Evolutionary conservation across 139 green algal species (phyloP).

Genomic region (Asterochloris erici): DNA sequence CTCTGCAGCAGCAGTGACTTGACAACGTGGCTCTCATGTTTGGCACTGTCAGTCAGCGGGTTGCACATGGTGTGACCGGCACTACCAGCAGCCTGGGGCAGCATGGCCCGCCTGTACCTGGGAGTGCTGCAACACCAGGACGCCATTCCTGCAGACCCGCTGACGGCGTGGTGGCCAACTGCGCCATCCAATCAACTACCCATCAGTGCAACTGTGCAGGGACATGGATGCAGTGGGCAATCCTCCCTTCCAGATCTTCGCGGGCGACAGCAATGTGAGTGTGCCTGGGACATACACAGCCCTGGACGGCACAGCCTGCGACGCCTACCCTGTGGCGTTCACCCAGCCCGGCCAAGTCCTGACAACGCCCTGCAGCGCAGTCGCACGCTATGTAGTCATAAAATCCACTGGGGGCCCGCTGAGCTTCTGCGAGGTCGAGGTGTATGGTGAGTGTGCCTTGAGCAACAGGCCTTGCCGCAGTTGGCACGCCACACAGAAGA

Average conservation of each 20-base stretch:
- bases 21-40: no score
- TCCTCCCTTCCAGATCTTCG: not conserved
- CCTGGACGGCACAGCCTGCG: constrained; percentile 11
- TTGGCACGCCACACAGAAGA: no score
- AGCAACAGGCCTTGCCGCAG: no score
- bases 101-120: no score
- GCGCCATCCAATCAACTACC: not conserved
- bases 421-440: constrained; percentile 1
- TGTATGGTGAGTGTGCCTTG: constrained; percentile 1
- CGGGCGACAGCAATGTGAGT: not conserved
- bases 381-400: constrained; percentile 13
- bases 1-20: no score
- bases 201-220: not conserved
- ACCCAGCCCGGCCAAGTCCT: not conserved
- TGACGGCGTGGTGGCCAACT: not conserved
- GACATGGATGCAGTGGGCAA: not conserved
- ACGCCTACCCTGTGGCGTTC: constrained; percentile 6
- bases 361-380: not conserved
- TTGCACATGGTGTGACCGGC: no score
- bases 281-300: not conserved
- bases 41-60: no score
- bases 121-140: no score
- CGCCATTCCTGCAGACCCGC: no score
- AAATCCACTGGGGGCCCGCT: constrained; percentile 1
- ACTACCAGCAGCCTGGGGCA: no score